Conservation (phyloP, 2,329 filamentous ascomycete genomes). For the Lasiodiplodia sp. region DNA sequence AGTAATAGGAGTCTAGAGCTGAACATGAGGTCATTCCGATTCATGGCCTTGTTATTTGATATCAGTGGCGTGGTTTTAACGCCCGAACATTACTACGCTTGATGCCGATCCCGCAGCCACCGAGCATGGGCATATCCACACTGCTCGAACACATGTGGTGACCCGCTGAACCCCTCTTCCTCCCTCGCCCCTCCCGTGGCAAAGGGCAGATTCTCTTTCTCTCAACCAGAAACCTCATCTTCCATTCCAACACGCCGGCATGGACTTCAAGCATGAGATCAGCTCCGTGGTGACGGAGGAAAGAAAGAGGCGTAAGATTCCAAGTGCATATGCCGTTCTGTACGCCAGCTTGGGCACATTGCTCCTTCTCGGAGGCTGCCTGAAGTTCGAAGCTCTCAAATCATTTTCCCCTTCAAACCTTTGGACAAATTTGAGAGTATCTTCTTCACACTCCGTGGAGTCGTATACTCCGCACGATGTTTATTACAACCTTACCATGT, state of each 20-base stretch:
- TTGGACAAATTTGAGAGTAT: background rate
- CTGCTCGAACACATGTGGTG: background rate
- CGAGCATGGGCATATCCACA: background rate
- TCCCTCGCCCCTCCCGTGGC: background rate
- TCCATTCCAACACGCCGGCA: background rate
- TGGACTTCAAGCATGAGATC: background rate
- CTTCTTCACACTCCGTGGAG: background rate
- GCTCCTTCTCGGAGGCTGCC: background rate
- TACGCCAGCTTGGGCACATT: background rate
- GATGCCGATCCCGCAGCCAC: no score
- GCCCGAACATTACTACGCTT: background rate
- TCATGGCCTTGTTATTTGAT: no score
- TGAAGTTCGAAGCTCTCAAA: background rate
- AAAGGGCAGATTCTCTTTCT: no score
- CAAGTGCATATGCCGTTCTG: background rate
- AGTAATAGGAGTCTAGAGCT: background rate
- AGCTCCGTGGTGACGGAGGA: background rate
- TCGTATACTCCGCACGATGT: background rate
- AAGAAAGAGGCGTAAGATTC: background rate
- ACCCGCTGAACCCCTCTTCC: background rate
- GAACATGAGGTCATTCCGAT: background rate
- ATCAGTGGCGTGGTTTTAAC: background rate
- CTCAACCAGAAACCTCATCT: background rate
- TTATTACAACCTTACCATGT: conserved; percentile 2
- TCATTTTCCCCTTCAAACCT: background rate